These are phyloP conservation scores for Paramecium bursaria DNA, from an alignment of 73 alveolate genomes.

Conservation along the genomic window DNA sequence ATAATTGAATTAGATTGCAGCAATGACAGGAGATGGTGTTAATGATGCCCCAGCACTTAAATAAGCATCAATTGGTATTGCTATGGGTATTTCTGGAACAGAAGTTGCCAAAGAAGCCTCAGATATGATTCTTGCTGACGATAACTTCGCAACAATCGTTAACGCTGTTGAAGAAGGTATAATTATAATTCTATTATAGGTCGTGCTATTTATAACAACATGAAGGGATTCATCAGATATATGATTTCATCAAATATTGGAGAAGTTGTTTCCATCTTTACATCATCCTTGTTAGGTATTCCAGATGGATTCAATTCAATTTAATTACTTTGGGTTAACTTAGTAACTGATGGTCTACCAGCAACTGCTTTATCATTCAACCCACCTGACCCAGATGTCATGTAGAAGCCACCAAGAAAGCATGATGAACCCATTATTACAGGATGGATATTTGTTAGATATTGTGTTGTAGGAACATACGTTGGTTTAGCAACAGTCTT, in stretches of 20 bases:
- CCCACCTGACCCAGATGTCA: slow-evolving; percentile 99
- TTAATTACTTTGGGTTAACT: slow-evolving; percentile 99
- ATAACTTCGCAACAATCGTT: slow-evolving; percentile 98
- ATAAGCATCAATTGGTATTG: slow-evolving; percentile 99
- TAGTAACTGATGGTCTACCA: slow-evolving; percentile 99
- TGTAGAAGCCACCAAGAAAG: slow-evolving; percentile 93
- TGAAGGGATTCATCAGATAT: slow-evolving; percentile 98
- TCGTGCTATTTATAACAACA: slow-evolving; percentile 98
- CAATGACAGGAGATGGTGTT: slow-evolving; percentile 99
- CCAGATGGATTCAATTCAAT: slow-evolving; percentile 99
- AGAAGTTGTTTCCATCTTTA: slow-evolving; percentile 97
- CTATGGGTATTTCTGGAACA: slow-evolving; percentile 99
- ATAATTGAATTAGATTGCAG: slow-evolving; percentile 85
- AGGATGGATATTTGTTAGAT: slow-evolving; percentile 80
- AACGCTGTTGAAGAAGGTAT: slow-evolving; percentile 99
- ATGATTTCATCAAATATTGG: slow-evolving; percentile 98
- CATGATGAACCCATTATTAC: slow-evolving; percentile 81
- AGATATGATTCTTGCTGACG: slow-evolving; percentile 99
- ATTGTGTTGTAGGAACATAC: slow-evolving; percentile 83
- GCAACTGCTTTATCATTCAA: slow-evolving; percentile 98
- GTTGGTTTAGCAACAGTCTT: slow-evolving; percentile 95
- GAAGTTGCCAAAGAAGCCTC: slow-evolving; percentile 99
- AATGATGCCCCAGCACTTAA: slow-evolving; percentile 99
- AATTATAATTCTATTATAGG: no score
- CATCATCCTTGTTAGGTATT: slow-evolving; percentile 98